Base-by-base conservation (phyloP, 2,329 filamentous ascomycete species). In the Onygenales sp. region DNA sequence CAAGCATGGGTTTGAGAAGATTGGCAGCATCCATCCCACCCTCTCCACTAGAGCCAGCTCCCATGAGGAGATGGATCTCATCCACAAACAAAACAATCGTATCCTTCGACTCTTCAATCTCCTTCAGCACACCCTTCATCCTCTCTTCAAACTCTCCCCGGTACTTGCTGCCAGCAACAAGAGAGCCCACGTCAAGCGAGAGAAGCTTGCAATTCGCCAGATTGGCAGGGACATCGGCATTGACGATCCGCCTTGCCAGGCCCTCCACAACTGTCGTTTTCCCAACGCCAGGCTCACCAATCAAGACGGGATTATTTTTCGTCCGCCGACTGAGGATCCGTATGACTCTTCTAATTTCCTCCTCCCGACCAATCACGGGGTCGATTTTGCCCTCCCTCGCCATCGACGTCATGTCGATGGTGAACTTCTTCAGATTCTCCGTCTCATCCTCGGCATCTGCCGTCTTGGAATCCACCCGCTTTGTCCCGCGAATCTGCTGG, bases 21-120 rank as follows among this genome's bases (percentile, higher is more conserved):
- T 98, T 98, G 64, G 93, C 93, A 49, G 93, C 93, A 67, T 98
- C 93, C 93, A 98, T 98, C 62, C 93, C 93, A 59, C 93, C 93
- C 69, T 97, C 92, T 54, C 93, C 93, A 52, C 87, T 92, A 39
- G 90, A 85, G 56, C 93, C 93, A 59, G 93, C 93, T 55, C 93
- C 93, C 93, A 98, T 98, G 57, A 98, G 84, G 58, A 98, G 80
- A 74, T 98, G 93, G 60, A 98, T 98, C 71, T 98, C 93, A 71
- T 98, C 93, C 61, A 98, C 93, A 63, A 98, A 98, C 58, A 98
- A 84, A 51, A 98, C 86, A 66, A 98, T 96, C 77, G 91, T 95
- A 54, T 97, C 92, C 68, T 93, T 94, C 50, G 90, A 89, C 53
- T 95, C 85, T 61, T 91, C 82, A 55, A 98, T 95, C 74, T 98